Evolutionary conservation across 2,329 filamentous ascomycete genomes (phyloP).

Genomic region (Arthrobotrys sinensis): DNA sequence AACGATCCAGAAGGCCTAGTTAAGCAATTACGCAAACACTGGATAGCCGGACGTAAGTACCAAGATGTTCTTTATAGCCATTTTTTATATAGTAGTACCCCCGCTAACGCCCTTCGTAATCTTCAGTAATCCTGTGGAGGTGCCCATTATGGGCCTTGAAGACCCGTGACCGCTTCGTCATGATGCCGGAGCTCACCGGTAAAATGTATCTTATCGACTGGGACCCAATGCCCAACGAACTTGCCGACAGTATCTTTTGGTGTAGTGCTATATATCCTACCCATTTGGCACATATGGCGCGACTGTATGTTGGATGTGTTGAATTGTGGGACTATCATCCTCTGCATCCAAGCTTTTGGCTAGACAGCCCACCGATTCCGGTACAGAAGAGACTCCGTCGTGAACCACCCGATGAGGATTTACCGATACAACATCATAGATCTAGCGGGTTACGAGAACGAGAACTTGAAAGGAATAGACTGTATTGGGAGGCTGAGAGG

Average conservation of each 20-base stretch:
- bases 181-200: neutral
- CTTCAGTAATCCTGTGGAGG: neutral
- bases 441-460: too few relatives aligned
- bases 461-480: neutral
- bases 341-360: neutral
- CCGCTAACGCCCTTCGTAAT: neutral
- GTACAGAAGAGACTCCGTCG: neutral
- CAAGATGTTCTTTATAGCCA: neutral
- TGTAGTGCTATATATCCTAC: neutral
- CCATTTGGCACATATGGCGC: neutral
- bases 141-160: neutral
- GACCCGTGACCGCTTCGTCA: neutral
- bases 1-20: neutral
- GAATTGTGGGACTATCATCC: neutral
- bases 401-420: neutral
- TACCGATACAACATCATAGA: too few relatives aligned
- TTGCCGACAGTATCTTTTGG: neutral
- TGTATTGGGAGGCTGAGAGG: neutral
- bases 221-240: neutral
- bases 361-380: neutral
- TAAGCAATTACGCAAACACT: neutral
- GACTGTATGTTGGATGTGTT: neutral
- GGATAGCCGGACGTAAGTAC: neutral
- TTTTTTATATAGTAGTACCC: neutral
- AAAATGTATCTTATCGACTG: conserved; percentile 3